Percentiles rank a stretch among this genome's conserved stretches.
Conservation (phyloP, 371 early-diverging fungal genomes). For the Haplosporangium sp. region DNA sequence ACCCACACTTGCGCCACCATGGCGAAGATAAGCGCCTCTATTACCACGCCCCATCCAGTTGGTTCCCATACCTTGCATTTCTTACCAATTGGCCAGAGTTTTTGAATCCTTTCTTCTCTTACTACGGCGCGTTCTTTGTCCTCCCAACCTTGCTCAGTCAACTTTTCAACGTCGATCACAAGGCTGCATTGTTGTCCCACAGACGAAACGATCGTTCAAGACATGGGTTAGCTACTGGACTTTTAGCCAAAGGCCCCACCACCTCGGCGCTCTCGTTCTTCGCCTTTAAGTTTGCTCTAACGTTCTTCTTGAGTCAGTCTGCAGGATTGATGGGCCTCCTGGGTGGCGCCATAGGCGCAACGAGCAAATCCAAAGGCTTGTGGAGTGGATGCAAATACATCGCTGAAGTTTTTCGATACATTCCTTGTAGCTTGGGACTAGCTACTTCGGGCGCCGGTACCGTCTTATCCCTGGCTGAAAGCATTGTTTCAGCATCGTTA, state of each 20-base stretch:
- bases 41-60: neutral
- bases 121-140: slow-evolving; percentile 21
- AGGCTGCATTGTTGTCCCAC: too few relatives aligned
- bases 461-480: slow-evolving; percentile 31
- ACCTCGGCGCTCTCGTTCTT: slow-evolving; percentile 34
- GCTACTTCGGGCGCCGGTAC: slow-evolving; percentile 20
- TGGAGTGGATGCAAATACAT: slow-evolving; percentile 25
- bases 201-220: too few relatives aligned
- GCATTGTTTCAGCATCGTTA: slow-evolving; percentile 3
- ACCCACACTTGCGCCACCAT: neutral
- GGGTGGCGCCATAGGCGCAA: neutral
- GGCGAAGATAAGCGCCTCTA: too few relatives aligned
- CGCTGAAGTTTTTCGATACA: slow-evolving; percentile 15
- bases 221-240: neutral
- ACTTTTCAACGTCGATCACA: slow-evolving; percentile 22
- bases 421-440: slow-evolving; percentile 13
- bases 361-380: neutral
- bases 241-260: slow-evolving; percentile 14
- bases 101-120: slow-evolving; percentile 25
- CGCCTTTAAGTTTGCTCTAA: slow-evolving; percentile 39
- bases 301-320: slow-evolving; percentile 19
- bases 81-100: slow-evolving; percentile 24
- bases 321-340: slow-evolving; percentile 1
- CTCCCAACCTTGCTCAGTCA: slow-evolving; percentile 28
- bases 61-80: neutral